Evolutionary conservation across 177 flowering plant species (phyloP), one percentile per base, ranked within the genome.

Genomic region (Telopea speciosissima): DNA sequence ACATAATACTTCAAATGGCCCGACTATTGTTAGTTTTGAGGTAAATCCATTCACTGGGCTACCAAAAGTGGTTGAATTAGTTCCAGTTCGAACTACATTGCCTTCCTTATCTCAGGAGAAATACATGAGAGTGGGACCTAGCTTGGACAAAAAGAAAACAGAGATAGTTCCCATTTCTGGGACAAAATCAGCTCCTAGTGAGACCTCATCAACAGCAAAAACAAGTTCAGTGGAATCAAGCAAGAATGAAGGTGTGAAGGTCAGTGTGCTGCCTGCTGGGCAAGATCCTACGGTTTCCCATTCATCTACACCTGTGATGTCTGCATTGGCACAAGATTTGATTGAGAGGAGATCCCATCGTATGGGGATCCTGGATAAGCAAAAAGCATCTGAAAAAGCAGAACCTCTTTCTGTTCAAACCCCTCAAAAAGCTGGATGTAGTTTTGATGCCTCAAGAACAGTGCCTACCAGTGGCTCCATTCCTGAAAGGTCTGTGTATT

Each of bases 261-360:
- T 26, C 17, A 61, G 68, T 31, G 21, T n/a, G 36, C 59, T 42
- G n/a, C 68, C 14, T 61, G 69, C 68, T 69, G 75, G 68, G 22
- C 56, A 74, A 49, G 64, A 72, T 52, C 71, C 44, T 12, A 75
- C 72, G 62, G 28, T 69, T 44, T 61, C 62, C 54, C 73, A 33
- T 64, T 56, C 67, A 17, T 67, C 75, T 68, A 49, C 44, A 24
- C 67, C 78, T 62, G 69, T 62, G 21, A 21, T 52, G 66, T 76
- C 75, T 68, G 65, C 80, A 31, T 63, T 76, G 67, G 72, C 77
- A 62, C 79, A 73, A 23, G 73, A 71, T 76, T 65, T 79, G 75
- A 62, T 54, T 61, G 75, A 76, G 72, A 73, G 77, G 67, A 78
- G 81, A 69, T 70, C 70, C 62, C 77, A 76, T 63, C 73, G 68